Evolutionary conservation across 192 early-diverging fungal genomes (phyloP).

Genomic region (Entomortierella beljakovae): DNA sequence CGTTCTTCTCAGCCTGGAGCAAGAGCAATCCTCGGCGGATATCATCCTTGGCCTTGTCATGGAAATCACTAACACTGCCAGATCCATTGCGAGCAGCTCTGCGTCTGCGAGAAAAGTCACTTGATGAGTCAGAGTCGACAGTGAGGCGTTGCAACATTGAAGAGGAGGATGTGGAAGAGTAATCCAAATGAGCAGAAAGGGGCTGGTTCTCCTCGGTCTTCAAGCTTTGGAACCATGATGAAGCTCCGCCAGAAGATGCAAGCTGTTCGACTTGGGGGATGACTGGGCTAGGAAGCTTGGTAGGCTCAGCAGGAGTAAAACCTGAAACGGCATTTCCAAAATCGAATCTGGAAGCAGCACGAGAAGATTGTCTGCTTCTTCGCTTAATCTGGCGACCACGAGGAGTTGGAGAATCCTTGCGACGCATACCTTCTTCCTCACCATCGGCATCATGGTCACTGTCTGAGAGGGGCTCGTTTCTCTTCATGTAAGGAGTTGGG

Average conservation of each 20-base stretch:
- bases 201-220: slow-evolving; percentile 52
- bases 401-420: slow-evolving; percentile 34
- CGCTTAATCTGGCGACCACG: slow-evolving; percentile 42
- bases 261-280: slow-evolving; percentile 43
- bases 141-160: slow-evolving; percentile 23
- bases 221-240: slow-evolving; percentile 49
- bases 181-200: slow-evolving; percentile 31
- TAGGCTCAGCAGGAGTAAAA: slow-evolving; percentile 17
- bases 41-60: slow-evolving; percentile 59
- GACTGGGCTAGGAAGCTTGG: slow-evolving; percentile 39
- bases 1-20: slow-evolving; percentile 56
- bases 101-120: slow-evolving; percentile 44
- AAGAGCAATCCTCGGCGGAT: slow-evolving; percentile 50
- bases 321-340: slow-evolving; percentile 18
- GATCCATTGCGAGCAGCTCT: slow-evolving; percentile 39
- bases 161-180: slow-evolving; percentile 36
- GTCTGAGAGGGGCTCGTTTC: slow-evolving; percentile 31
- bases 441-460: slow-evolving; percentile 51
- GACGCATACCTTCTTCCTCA: slow-evolving; percentile 16
- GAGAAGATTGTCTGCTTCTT: slow-evolving; percentile 28
- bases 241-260: slow-evolving; percentile 36
- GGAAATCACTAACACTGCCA: slow-evolving; percentile 33
- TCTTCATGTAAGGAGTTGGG: slow-evolving; percentile 26
- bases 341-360: slow-evolving; percentile 45
- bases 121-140: slow-evolving; percentile 32